Percentiles rank a stretch among this genome's conserved stretches.
Conservation (phyloP, 768 basidiomycete species). For the Leucogyrophana mollusca region DNA sequence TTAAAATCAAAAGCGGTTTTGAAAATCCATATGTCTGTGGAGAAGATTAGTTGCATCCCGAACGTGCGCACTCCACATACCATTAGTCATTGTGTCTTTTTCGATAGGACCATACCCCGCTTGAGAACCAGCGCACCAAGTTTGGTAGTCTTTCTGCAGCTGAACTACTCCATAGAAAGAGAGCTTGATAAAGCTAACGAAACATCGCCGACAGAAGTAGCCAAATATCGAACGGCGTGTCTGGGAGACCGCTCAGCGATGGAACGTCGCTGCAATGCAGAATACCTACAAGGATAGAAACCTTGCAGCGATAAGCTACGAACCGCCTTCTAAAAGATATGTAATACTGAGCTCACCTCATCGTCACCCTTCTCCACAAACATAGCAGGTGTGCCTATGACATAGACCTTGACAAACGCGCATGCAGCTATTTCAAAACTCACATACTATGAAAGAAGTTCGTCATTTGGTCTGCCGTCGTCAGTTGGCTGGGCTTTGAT, state of each 20-base stretch:
- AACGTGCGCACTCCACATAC: slow-evolving; percentile 24
- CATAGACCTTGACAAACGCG: not conserved
- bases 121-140: slow-evolving; percentile 56
- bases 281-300: slow-evolving; percentile 23
- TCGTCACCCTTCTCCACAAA: slow-evolving; percentile 59
- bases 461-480: slow-evolving; percentile 57
- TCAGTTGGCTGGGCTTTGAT: slow-evolving; percentile 47
- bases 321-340: not conserved
- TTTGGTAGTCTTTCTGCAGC: slow-evolving; percentile 63
- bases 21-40: slow-evolving; percentile 49
- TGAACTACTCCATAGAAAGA: slow-evolving; percentile 71
- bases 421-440: not conserved
- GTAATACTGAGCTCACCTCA: slow-evolving; percentile 36
- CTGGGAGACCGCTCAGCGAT: slow-evolving; percentile 34
- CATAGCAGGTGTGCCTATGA: slow-evolving; percentile 52
- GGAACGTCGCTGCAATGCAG: slow-evolving; percentile 6
- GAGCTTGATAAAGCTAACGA: slow-evolving; percentile 70
- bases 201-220: slow-evolving; percentile 77
- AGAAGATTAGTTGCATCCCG: not conserved
- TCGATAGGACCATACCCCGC: slow-evolving; percentile 49
- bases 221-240: slow-evolving; percentile 77
- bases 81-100: slow-evolving; percentile 52
- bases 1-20: slow-evolving; percentile 66
- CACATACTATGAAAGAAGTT: slow-evolving; percentile 51
- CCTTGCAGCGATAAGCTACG: slow-evolving; percentile 9